Percentiles rank a stretch among this genome's conserved stretches.
Evolutionary conservation across 192 early-diverging fungal species (phyloP).

Genomic region (Linnemannia hyalina): DNA sequence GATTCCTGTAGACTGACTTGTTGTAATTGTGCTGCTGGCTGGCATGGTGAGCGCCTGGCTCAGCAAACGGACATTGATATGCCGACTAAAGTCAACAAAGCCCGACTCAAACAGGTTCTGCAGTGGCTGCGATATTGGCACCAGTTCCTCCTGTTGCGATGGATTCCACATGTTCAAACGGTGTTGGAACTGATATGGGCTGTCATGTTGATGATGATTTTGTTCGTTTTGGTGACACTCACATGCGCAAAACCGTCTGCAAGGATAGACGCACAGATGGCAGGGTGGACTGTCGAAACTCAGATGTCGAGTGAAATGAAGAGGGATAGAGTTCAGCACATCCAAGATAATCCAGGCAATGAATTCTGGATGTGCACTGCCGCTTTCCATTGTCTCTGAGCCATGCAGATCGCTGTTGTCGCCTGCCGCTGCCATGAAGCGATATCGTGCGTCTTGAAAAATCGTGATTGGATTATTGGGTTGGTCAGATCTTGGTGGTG

Average conservation of each 20-base stretch:
- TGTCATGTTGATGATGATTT: not conserved
- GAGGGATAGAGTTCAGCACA: conserved; percentile 20
- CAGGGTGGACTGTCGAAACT: conserved; percentile 35
- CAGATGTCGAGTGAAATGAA: conserved; percentile 21
- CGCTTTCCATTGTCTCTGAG: conserved; percentile 10
- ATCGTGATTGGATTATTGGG: not conserved
- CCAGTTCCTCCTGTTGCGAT: not conserved
- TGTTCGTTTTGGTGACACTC: conserved; percentile 44
- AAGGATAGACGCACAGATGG: conserved; percentile 37
- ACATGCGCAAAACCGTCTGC: conserved; percentile 19
- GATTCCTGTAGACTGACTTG: not conserved
- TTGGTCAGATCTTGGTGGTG: not conserved
- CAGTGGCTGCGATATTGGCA: conserved; percentile 22
- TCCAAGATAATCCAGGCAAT: conserved; percentile 38
- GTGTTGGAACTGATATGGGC: not conserved
- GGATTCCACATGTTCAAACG: too few relatives aligned
- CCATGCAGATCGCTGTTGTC: conserved; percentile 18
- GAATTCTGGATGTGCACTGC: not conserved
- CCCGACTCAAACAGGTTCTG: conserved; percentile 35
- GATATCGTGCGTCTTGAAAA: conserved; percentile 15
- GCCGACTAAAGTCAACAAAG: conserved; percentile 32
- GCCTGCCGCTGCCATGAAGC: conserved; percentile 11
- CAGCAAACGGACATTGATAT: conserved; percentile 27
- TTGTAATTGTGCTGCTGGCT: not conserved
- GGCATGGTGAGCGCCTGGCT: not conserved